Evolutionary conservation across 192 early-diverging fungal species (phyloP), one percentile per base, ranked within the genome.

Genomic region (Paraglomus brasilianum): DNA sequence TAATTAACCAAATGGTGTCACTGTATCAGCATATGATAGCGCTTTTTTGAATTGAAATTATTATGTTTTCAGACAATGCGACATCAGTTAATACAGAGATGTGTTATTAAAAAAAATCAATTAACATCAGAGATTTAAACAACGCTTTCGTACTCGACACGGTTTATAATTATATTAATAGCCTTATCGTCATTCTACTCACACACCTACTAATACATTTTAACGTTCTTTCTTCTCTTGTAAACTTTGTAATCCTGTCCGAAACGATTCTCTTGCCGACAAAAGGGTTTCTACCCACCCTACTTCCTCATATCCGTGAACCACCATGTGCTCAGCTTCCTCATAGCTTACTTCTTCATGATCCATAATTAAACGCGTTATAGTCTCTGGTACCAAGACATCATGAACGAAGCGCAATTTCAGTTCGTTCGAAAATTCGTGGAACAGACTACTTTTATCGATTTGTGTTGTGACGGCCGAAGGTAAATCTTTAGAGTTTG

Each of bases 361-460:
- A 52, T 52, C 19, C 64, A 66, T 66, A 9, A 66, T 52, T 5
- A 66, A 41, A 14, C 64, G 38, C 10, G 52, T 66, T 14, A 66
- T 66, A 40, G 45, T 40, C 45, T 66, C 64, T 21, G 64, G 64
- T 48, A 66, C 11, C 8, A 66, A 42, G n/a, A 66, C 64, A 52
- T 66, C 64, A 52, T 51, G 39, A 21, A 66, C 36, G 42, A 66
- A 66, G 19, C 64, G 64, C 19, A 66, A 40, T 52, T 52, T 36
- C 5, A 66, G 15, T 14, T 66, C 49, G 19, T 14, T 41, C 22
- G 64, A 66, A 66, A 41, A 51, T 21, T 52, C 41, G 9, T 42
- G 19, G 21, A 66, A 52, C 21, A 41, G 53, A 24, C 11, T 10
- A 15, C 3, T 30, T 30, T 30, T 30, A 30, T 30, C 30, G 30